phyloP scores from a whole-genome alignment of 495 filamentous ascomycete species.

The Coniosporium apollinis region DNA sequence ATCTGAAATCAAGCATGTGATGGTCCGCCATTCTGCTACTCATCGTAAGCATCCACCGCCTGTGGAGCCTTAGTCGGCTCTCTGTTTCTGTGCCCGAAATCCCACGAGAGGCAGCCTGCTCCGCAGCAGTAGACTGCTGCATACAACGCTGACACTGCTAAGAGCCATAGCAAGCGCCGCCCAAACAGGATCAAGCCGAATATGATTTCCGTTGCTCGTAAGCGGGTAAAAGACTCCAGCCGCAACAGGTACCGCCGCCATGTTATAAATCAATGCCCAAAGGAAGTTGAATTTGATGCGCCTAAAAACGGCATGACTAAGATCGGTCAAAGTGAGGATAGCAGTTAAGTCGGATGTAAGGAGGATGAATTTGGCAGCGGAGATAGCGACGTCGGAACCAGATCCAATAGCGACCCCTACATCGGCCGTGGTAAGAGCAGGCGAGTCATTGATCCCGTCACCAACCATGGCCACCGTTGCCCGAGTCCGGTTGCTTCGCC shows the following conservation, averaged over 20 bases:
- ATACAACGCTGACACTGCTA: slow-evolving; percentile 61
- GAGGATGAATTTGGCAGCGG: slow-evolving; percentile 71
- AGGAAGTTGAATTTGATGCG: slow-evolving; percentile 74
- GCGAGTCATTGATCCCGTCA: slow-evolving; percentile 81
- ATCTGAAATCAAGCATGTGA: too few species aligned
- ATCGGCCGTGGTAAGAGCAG: slow-evolving; percentile 63
- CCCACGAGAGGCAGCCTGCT: slow-evolving; percentile 13
- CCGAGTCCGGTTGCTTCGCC: background rate
- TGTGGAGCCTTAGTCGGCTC: too few species aligned
- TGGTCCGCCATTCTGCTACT: too few species aligned
- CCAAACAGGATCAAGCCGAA: slow-evolving; percentile 64
- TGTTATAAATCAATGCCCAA: slow-evolving; percentile 82
- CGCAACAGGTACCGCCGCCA: slow-evolving; percentile 62
- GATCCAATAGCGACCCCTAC: slow-evolving; percentile 73
- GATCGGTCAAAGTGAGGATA: slow-evolving; percentile 54
- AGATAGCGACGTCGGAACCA: slow-evolving; percentile 72
- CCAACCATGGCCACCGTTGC: slow-evolving; percentile 50
- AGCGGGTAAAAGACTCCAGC: slow-evolving; percentile 69
- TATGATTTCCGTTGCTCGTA: slow-evolving; percentile 31
- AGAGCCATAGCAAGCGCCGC: slow-evolving; percentile 74
- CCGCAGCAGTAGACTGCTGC: slow-evolving; percentile 17
- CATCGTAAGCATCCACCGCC: too few species aligned
- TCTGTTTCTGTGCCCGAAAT: slow-evolving; percentile 7
- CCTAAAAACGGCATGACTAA: slow-evolving; percentile 55
- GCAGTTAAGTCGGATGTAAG: slow-evolving; percentile 52